Evolutionary conservation across 2,329 filamentous ascomycete species (phyloP), one percentile per base, ranked within the genome.

Genomic region (Cladobotryum mycophilum): DNA sequence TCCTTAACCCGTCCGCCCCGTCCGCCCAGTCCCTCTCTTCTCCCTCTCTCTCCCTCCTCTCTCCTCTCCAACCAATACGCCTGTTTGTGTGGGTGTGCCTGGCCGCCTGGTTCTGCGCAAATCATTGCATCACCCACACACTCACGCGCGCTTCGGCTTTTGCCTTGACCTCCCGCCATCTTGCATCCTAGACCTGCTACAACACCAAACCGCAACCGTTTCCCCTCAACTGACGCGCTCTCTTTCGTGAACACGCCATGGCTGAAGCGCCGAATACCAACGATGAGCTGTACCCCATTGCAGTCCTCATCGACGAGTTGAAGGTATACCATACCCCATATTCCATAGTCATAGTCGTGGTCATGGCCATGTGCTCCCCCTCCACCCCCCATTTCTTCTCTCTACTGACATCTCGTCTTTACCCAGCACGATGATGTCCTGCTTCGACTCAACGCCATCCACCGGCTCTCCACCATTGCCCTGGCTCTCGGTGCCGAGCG

Each of bases 231-330:
- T 58, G 60, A 64, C 61, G 61, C 64, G 64, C 64, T 60, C 58
- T 52, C 61, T 59, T 41, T 55, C 56, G 55, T 63, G 64, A 65
- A 30, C 25, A 74, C 81, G 80, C 72, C 71, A 97, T 97, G 92
- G 89, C 82, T 74, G 82, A 96, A 76, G 86, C 86, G 75, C 81
- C 85, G 71, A 88, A 86, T 74, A 84, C 92, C 78, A 95, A 86
- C 72, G 93, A 99, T 76, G 95, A 97, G 85, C 90, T 99, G 67
- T 99, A 97, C 74, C 93, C 93, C 70, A 99, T 99, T 79, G 93
- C 95, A 68, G 93, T 99, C 62, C 85, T 99, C 74, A 99, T 99
- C 74, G 93, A 99, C 73, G 93, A 99, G 82, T 81, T 99, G 67
- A 99, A 96, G 89, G 91, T 96, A 30, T 11, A 82, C 64, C 72